Evolutionary conservation across 192 early-diverging fungal genomes (phyloP).

Genomic region (Allomyces macrogynus): DNA sequence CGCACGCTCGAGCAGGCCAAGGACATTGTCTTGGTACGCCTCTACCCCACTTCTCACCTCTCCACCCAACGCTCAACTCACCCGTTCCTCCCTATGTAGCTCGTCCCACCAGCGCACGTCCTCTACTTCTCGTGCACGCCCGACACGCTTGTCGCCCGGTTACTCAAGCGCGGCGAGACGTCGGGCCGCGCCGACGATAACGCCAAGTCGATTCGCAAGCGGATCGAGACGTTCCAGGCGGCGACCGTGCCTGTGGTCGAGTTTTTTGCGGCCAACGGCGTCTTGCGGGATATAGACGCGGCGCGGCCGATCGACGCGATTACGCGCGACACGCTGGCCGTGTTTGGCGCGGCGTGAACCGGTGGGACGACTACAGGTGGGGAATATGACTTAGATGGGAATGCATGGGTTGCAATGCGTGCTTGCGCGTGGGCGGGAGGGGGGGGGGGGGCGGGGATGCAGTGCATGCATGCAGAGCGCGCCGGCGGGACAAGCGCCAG

Average conservation of each 20-base stretch:
- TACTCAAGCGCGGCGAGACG: conserved; percentile 34
- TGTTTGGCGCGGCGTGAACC: neutral
- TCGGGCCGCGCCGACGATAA: conserved; percentile 40
- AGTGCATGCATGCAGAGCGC: too few relatives aligned
- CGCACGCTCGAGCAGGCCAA: conserved; percentile 6
- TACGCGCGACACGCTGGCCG: neutral
- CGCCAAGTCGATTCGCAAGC: conserved; percentile 25
- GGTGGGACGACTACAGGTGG: too few relatives aligned
- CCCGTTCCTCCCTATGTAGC: neutral
- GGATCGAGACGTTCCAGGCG: conserved; percentile 7
- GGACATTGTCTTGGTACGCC: conserved; percentile 3
- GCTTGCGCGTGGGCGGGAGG: too few relatives aligned
- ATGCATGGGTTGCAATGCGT: too few relatives aligned
- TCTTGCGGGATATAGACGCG: neutral
- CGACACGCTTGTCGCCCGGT: conserved; percentile 21
- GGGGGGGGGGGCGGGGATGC: too few relatives aligned
- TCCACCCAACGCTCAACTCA: too few relatives aligned
- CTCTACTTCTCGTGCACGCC: conserved; percentile 31
- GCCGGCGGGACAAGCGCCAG: too few relatives aligned
- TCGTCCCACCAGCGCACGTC: conserved; percentile 9
- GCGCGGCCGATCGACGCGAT: neutral
- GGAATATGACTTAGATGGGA: too few relatives aligned
- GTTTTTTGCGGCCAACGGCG: neutral
- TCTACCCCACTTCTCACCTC: neutral
- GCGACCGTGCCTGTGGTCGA: conserved; percentile 7